A percentile compares a stretch with the other conserved stretches of the same genome.
Conservation (phyloP, 2,329 filamentous ascomycete species). For the Claviceps purpurea region DNA sequence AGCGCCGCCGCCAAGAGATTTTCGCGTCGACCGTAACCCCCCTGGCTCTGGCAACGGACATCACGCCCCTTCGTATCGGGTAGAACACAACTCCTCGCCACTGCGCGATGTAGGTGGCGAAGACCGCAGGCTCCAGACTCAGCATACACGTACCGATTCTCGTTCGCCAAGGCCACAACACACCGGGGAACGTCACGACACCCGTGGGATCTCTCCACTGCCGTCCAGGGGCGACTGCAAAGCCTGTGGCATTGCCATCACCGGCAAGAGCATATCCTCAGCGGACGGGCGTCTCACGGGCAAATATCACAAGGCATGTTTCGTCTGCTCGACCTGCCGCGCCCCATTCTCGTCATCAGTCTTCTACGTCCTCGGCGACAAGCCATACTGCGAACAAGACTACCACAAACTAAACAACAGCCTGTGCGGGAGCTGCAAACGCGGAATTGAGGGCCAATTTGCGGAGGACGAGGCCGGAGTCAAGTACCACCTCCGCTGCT, state of each 20-base stretch:
- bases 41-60: neutral
- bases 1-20: conserved; percentile 13
- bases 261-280: conserved; percentile 85
- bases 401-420: conserved; percentile 88
- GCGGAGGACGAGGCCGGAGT: conserved; percentile 64
- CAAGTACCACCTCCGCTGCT: conserved; percentile 81
- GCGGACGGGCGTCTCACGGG: conserved; percentile 85
- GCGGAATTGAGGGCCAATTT: conserved; percentile 87
- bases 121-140: neutral
- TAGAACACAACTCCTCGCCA: conserved; percentile 5
- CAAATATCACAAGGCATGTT: conserved; percentile 89
- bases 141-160: neutral
- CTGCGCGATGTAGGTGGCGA: neutral
- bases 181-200: conserved; percentile 16
- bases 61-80: neutral
- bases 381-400: conserved; percentile 81
- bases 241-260: conserved; percentile 64
- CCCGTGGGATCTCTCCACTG: conserved; percentile 24
- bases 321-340: conserved; percentile 75
- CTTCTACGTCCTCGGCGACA: conserved; percentile 82
- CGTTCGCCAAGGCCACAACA: neutral
- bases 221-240: conserved; percentile 64
- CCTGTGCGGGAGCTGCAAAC: conserved; percentile 64
- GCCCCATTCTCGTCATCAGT: conserved; percentile 74
- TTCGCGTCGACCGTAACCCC: conserved; percentile 7